Conservation (phyloP, 192 early-diverging fungal species). For the Coemansia sp. region DNA sequence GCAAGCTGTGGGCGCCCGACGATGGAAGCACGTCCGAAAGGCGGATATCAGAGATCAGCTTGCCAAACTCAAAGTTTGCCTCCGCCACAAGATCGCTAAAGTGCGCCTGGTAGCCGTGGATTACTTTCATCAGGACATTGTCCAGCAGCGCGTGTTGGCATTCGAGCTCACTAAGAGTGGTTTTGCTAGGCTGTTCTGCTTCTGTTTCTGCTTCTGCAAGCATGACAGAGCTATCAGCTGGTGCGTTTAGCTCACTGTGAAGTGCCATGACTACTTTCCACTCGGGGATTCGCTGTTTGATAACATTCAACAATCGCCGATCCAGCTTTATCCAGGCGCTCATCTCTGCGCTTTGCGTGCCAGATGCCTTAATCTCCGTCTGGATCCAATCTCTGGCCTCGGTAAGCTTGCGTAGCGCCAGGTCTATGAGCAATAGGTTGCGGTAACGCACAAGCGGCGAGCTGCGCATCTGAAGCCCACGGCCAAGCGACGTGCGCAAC, state of each 20-base stretch:
- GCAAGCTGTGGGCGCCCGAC: background rate
- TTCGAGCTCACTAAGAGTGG: conserved; percentile 9
- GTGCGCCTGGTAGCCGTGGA: conserved; percentile 43
- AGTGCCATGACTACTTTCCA: conserved; percentile 30
- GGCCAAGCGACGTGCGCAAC: conserved; percentile 23
- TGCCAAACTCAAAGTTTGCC: conserved; percentile 43
- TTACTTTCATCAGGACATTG: conserved; percentile 45
- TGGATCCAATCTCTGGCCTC: conserved; percentile 30
- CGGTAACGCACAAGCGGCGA: conserved; percentile 47
- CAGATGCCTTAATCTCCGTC: conserved; percentile 6
- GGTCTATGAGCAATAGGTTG: conserved; percentile 34
- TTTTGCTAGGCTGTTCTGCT: conserved; percentile 3
- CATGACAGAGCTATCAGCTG: background rate
- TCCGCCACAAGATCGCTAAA: conserved; percentile 38
- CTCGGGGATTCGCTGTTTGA: conserved; percentile 47
- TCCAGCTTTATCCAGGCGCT: conserved; percentile 30
- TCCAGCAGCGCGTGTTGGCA: conserved; percentile 25
- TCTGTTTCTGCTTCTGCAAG: background rate
- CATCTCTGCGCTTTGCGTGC: background rate
- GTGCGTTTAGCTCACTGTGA: conserved; percentile 19
- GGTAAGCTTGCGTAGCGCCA: conserved; percentile 43
- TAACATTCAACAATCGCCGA: conserved; percentile 29
- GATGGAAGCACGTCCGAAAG: conserved; percentile 12
- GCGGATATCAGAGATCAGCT: conserved; percentile 24
- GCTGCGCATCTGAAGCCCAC: conserved; percentile 26